phyloP scores from a whole-genome alignment of 495 filamentous ascomycete genomes.

The Penicillium paradoxum region DNA sequence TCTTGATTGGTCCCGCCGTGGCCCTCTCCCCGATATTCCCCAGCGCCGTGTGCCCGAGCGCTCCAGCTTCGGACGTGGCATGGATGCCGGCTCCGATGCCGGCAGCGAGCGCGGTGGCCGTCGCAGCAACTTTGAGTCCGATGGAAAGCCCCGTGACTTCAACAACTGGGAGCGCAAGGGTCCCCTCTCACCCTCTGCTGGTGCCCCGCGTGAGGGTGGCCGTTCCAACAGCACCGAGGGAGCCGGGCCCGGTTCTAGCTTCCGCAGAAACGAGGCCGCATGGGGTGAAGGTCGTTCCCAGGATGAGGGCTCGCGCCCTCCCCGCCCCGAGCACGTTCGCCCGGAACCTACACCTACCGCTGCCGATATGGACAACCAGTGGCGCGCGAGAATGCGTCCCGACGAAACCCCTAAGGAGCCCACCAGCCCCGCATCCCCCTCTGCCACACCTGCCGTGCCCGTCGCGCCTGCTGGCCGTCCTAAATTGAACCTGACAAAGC shows the following conservation, averaged over 20 bases:
- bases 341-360: constrained; percentile 75
- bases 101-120: constrained; percentile 48
- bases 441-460: constrained; percentile 39
- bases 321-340: constrained; percentile 62
- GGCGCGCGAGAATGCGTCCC: constrained; percentile 77
- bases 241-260: constrained; percentile 46
- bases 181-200: constrained; percentile 69
- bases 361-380: constrained; percentile 81
- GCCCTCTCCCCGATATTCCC: constrained; percentile 73
- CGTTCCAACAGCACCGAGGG: constrained; percentile 65
- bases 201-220: constrained; percentile 60
- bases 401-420: constrained; percentile 61
- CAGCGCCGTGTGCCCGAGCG: constrained; percentile 47
- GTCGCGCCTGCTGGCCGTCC: constrained; percentile 59
- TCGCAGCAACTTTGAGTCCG: constrained; percentile 56
- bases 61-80: constrained; percentile 43
- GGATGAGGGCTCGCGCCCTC: constrained; percentile 71
- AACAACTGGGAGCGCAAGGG: constrained; percentile 94
- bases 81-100: constrained; percentile 49
- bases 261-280: constrained; percentile 66
- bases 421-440: constrained; percentile 53
- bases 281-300: constrained; percentile 83
- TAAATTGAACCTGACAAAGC: constrained; percentile 77
- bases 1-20: constrained; percentile 81
- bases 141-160: constrained; percentile 83